Conservation (phyloP, 2,329 filamentous ascomycete species). For the Biscogniauxia mediterranea region DNA sequence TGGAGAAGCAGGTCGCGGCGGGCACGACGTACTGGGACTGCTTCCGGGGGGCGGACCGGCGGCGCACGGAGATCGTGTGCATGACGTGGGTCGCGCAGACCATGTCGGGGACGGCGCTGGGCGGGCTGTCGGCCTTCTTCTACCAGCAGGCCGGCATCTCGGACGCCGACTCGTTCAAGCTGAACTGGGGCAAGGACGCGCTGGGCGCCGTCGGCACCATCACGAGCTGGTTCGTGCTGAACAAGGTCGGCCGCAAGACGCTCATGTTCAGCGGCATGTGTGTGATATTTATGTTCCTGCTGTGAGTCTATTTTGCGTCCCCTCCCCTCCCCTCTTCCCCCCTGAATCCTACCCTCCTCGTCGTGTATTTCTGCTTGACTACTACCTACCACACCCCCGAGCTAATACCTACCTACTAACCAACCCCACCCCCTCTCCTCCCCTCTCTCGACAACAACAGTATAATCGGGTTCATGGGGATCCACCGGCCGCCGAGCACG, state of each 20-base stretch:
- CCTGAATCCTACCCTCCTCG: not conserved
- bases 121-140: slow-evolving; percentile 36
- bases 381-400: not conserved
- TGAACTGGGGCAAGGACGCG: slow-evolving; percentile 36
- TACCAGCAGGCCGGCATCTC: slow-evolving; percentile 37
- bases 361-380: not conserved
- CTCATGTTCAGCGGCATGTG: slow-evolving; percentile 40
- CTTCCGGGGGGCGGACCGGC: slow-evolving; percentile 40
- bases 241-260: slow-evolving; percentile 39
- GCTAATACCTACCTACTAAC: not conserved
- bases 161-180: slow-evolving; percentile 31
- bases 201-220: slow-evolving; percentile 42
- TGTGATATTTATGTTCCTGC: slow-evolving; percentile 38
- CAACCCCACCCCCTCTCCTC: not conserved
- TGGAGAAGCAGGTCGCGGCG: slow-evolving; percentile 35
- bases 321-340: slow-evolving; percentile 1
- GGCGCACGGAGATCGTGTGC: slow-evolving; percentile 37
- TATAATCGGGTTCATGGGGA: slow-evolving; percentile 33
- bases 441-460: slow-evolving; percentile 7
- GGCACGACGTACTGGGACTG: slow-evolving; percentile 41
- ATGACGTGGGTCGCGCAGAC: slow-evolving; percentile 34
- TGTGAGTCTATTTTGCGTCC: slow-evolving; percentile 30
- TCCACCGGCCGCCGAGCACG: slow-evolving; percentile 35
- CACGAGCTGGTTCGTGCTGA: slow-evolving; percentile 39
- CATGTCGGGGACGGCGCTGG: slow-evolving; percentile 32